Percentiles rank a stretch among this genome's conserved stretches.
Evolutionary conservation across 2,329 filamentous ascomycete genomes (phyloP).

Genomic region (Fusarium domesticum): DNA sequence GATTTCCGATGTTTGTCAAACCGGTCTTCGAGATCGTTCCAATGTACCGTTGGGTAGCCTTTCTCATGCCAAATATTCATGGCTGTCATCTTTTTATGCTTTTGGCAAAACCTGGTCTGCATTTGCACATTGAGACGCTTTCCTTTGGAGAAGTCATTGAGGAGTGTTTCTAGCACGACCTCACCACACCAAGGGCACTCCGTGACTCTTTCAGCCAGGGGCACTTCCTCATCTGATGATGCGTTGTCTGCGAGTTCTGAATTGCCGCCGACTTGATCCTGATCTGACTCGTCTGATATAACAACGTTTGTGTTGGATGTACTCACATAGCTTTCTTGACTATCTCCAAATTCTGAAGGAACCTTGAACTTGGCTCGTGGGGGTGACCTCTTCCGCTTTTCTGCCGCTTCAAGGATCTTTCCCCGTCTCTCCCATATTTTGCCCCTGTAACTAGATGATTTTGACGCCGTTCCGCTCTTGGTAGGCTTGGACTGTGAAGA

Average conservation of each 20-base stretch:
- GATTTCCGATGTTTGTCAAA: constrained; percentile 54
- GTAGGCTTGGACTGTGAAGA: neutral
- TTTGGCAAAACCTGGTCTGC: constrained; percentile 62
- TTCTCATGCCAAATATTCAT: constrained; percentile 44
- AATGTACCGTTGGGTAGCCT: constrained; percentile 70
- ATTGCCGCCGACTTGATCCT: constrained; percentile 10
- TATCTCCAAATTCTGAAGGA: constrained; percentile 11
- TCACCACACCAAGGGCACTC: constrained; percentile 67
- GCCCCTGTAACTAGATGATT: neutral
- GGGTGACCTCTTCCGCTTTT: neutral
- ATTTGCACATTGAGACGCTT: constrained; percentile 52
- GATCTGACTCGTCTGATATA: neutral
- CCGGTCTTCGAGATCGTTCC: constrained; percentile 58
- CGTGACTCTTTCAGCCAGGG: constrained; percentile 18
- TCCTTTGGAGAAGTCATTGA: constrained; percentile 51
- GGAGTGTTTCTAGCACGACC: constrained; percentile 51
- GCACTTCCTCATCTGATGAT: constrained; percentile 6
- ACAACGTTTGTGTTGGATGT: neutral
- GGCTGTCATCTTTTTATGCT: constrained; percentile 58
- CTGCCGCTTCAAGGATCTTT: neutral
- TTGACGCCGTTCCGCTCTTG: neutral
- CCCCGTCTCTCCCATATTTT: neutral
- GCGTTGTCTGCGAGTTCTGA: constrained; percentile 4
- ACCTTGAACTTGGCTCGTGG: constrained; percentile 11
- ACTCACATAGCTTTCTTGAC: constrained; percentile 4